These are phyloP conservation scores for Fusarium pseudocircinatum DNA, from an alignment of 2,329 filamentous ascomycete species.

Conservation along the genomic window DNA sequence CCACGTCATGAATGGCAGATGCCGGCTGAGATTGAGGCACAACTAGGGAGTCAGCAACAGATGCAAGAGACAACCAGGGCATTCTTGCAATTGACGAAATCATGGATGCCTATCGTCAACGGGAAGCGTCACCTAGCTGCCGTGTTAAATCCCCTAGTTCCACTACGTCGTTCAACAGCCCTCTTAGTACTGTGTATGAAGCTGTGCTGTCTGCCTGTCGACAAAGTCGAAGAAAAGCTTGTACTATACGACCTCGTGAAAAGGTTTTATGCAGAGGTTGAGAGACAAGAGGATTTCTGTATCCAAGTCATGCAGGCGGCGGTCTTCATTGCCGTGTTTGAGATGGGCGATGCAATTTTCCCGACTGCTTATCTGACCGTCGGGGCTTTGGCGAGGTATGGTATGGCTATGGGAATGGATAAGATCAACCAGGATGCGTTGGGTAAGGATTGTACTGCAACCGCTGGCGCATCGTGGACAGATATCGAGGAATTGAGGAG, in stretches of 20 bases:
- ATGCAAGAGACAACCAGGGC: not conserved
- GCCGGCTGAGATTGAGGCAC: not conserved
- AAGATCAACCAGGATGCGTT: not conserved
- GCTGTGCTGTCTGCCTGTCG: not conserved
- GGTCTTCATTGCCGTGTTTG: not conserved
- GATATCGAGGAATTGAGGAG: not conserved
- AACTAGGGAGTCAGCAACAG: rapidly evolving
- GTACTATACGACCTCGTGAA: not conserved
- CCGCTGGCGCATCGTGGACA: not conserved
- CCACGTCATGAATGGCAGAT: rapidly evolving
- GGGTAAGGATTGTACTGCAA: not conserved
- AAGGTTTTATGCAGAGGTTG: not conserved
- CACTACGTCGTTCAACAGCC: not conserved
- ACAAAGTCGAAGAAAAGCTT: not conserved
- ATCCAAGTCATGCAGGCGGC: not conserved
- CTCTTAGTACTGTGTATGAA: not conserved
- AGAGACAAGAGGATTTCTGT: not conserved
- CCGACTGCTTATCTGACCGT: not conserved
- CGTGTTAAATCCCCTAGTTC: not conserved
- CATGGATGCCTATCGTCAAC: not conserved
- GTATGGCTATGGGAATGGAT: not conserved
- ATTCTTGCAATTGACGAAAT: not conserved
- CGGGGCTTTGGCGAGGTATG: not conserved
- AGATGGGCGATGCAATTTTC: not conserved
- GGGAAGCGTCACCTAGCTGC: not conserved